These are phyloP conservation scores for Staphylotrichum tortipilum DNA, from an alignment of 495 filamentous ascomycete genomes.

Conservation along the genomic window DNA sequence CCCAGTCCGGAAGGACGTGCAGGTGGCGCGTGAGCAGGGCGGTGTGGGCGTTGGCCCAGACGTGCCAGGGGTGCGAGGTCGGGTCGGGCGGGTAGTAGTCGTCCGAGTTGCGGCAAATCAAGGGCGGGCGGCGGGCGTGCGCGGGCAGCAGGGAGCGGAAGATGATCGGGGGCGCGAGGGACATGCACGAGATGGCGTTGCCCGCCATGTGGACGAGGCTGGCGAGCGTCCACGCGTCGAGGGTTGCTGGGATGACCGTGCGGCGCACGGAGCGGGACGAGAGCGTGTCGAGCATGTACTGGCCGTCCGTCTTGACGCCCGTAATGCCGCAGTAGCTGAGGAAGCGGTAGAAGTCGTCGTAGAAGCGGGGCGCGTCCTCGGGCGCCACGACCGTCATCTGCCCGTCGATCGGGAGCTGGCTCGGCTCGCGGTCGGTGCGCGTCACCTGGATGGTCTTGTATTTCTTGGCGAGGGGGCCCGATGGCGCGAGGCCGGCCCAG, in stretches of 20 bases:
- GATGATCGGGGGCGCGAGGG: slow-evolving; percentile 69
- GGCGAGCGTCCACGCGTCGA: slow-evolving; percentile 79
- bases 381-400: slow-evolving; percentile 64
- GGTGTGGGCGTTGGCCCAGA: slow-evolving; percentile 91
- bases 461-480: slow-evolving; percentile 59
- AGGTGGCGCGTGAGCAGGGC: slow-evolving; percentile 62
- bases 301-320: slow-evolving; percentile 82
- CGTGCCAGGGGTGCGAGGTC: slow-evolving; percentile 70
- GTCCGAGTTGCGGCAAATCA: slow-evolving; percentile 79
- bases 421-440: slow-evolving; percentile 40
- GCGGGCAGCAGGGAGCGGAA: slow-evolving; percentile 74
- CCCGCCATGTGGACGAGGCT: slow-evolving; percentile 66
- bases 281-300: slow-evolving; percentile 76
- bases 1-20: slow-evolving; percentile 72
- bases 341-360: slow-evolving; percentile 85
- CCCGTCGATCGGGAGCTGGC: slow-evolving; percentile 47
- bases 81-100: slow-evolving; percentile 84
- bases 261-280: slow-evolving; percentile 56
- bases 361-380: slow-evolving; percentile 65
- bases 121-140: slow-evolving; percentile 50
- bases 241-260: slow-evolving; percentile 62
- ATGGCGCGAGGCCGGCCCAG: slow-evolving; percentile 78
- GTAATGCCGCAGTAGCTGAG: slow-evolving; percentile 61
- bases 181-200: slow-evolving; percentile 87
- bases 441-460: slow-evolving; percentile 69